Evolutionary conservation across 768 basidiomycete species (phyloP).

Genomic region (Phylloporus sp.): DNA sequence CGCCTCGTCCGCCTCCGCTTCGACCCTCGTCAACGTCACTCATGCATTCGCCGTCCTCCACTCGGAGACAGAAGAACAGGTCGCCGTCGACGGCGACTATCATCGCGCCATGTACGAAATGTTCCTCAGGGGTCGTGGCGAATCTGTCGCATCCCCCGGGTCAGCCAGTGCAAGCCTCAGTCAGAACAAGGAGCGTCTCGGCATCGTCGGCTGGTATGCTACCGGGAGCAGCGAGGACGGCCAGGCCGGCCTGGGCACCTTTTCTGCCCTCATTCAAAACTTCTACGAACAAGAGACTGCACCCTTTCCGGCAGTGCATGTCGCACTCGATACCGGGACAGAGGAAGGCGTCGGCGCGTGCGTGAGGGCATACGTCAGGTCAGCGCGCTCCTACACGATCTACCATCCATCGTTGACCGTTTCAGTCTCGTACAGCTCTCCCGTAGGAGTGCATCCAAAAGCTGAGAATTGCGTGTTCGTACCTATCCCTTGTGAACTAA

Average conservation of each 20-base stretch:
- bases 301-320: conserved; percentile 84
- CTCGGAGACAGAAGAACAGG: conserved; percentile 86
- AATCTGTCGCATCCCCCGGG: conserved; percentile 31
- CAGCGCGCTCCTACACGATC: conserved; percentile 15
- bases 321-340: conserved; percentile 83
- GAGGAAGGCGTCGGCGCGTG: conserved; percentile 60
- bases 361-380: conserved; percentile 87
- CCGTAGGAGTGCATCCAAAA: conserved; percentile 83
- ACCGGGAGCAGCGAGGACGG: conserved; percentile 63
- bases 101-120: conserved; percentile 91
- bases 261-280: conserved; percentile 95
- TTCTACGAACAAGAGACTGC: conserved; percentile 92
- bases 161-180: conserved; percentile 16
- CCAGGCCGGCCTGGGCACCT: conserved; percentile 64
- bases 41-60: conserved; percentile 91
- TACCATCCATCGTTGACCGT: conserved; percentile 9
- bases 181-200: conserved; percentile 56
- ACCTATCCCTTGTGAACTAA: conserved; percentile 84
- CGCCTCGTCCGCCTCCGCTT: neutral
- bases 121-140: conserved; percentile 56
- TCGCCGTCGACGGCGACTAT: conserved; percentile 96
- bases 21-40: conserved; percentile 56
- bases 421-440: conserved; percentile 49
- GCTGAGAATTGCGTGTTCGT: conserved; percentile 94
- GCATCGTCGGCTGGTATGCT: conserved; percentile 88